Percentiles rank a stretch among this genome's conserved stretches.
These are phyloP conservation scores for Panaeolus cyanescens DNA, from an alignment of 768 basidiomycete genomes.

Conservation along the genomic window DNA sequence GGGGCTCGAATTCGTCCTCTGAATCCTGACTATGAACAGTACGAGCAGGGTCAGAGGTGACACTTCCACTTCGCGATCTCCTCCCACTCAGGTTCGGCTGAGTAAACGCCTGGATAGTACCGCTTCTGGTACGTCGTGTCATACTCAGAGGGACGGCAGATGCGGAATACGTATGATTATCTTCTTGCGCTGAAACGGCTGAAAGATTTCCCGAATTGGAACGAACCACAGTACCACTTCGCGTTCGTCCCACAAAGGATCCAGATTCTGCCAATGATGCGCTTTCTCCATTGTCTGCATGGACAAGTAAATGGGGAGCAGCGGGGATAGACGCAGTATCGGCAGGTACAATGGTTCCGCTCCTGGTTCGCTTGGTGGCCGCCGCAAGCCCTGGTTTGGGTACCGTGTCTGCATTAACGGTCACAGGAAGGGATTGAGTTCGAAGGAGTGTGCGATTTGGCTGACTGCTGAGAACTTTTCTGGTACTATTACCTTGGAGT, in stretches of 20 bases:
- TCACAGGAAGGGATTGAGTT: not conserved
- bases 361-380: constrained; percentile 32
- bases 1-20: constrained; percentile 20
- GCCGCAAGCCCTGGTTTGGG: not conserved
- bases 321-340: constrained; percentile 4
- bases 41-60: constrained; percentile 11
- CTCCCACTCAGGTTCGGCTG: constrained; percentile 11
- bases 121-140: constrained; percentile 44
- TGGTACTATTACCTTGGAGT: not conserved
- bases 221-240: constrained; percentile 6
- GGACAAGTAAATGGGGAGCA: not conserved
- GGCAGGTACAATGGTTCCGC: constrained; percentile 49
- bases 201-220: constrained; percentile 24
- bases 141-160: not conserved
- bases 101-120: constrained; percentile 26
- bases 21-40: not conserved
- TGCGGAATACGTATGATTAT: not conserved
- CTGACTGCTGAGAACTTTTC: not conserved
- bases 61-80: constrained; percentile 33
- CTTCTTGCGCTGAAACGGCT: not conserved
- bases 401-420: not conserved
- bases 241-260: not conserved
- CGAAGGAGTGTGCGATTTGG: constrained; percentile 8
- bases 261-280: not conserved
- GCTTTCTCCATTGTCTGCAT: not conserved